phyloP scores from a whole-genome alignment of 108 stramenopile genomes.

The Asterionellopsis glacialis region DNA sequence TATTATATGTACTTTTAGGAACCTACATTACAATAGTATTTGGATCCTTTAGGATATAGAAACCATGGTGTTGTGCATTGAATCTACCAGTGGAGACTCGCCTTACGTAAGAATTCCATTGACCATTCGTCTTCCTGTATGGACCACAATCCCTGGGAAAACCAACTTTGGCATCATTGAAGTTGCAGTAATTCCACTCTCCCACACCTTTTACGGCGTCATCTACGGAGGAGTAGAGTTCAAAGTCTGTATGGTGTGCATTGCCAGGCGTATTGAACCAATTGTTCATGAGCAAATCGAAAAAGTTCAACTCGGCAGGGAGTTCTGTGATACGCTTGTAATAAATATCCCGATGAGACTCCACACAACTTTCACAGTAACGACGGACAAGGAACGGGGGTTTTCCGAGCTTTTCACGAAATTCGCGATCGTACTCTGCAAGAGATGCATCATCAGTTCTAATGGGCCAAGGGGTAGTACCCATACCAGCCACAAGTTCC shows the following conservation, averaged over 20 bases:
- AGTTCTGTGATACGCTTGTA: conserved; percentile 26
- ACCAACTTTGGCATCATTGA: conserved; percentile 13
- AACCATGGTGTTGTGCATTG: too few relatives aligned
- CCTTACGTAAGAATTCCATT: background rate
- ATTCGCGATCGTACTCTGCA: background rate
- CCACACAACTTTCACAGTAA: conserved; percentile 15
- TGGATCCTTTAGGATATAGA: too few relatives aligned
- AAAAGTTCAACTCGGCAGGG: conserved; percentile 14
- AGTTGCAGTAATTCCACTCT: conserved; percentile 28
- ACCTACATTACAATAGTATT: too few relatives aligned
- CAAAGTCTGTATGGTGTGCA: conserved; percentile 17
- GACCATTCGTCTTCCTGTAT: background rate
- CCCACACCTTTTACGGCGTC: conserved; percentile 17
- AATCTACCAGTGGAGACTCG: too few relatives aligned
- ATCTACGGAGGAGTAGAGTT: conserved; percentile 23
- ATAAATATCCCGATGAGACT: conserved; percentile 26
- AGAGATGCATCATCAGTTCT: background rate
- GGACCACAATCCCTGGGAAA: conserved; percentile 35
- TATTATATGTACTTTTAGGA: too few relatives aligned
- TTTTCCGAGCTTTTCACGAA: background rate
- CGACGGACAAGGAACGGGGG: conserved; percentile 18
- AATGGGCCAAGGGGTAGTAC: background rate
- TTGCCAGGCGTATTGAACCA: conserved; percentile 17
- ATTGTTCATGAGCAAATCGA: conserved; percentile 31
- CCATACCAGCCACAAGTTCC: background rate